Evolutionary conservation across 345 rosid genomes (phyloP).

Genomic region (Erysimum cheiranthoides): DNA sequence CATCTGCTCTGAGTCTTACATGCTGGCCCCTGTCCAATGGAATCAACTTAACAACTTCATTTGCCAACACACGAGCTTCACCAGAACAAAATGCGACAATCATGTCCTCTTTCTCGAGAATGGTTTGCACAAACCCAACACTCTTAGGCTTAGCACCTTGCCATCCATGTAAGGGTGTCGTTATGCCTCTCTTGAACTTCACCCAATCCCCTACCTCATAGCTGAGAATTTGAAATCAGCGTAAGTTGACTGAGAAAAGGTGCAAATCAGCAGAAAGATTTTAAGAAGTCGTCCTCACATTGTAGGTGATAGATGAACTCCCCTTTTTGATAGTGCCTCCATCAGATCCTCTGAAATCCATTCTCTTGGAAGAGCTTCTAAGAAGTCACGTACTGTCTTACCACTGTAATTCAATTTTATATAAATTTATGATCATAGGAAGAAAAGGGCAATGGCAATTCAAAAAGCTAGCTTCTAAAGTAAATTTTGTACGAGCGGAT

Average conservation of each 20-base stretch:
- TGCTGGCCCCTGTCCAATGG: slow-evolving; percentile 97
- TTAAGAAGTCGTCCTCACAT: slow-evolving; percentile 57
- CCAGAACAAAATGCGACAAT: slow-evolving; percentile 90
- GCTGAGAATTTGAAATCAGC: slow-evolving; percentile 50
- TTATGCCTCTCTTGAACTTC: slow-evolving; percentile 82
- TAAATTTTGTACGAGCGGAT: background rate
- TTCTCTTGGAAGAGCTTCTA: slow-evolving; percentile 97
- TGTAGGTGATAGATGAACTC: slow-evolving; percentile 88
- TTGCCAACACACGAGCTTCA: slow-evolving; percentile 80
- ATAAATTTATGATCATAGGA: slow-evolving; percentile 22
- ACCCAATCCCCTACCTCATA: slow-evolving; percentile 98
- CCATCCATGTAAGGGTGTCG: slow-evolving; percentile 83
- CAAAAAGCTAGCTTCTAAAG: slow-evolving; percentile 15
- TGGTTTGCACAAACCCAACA: slow-evolving; percentile 94
- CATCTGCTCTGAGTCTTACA: slow-evolving; percentile 76
- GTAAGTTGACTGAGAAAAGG: slow-evolving; percentile 16
- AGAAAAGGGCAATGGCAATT: slow-evolving; percentile 12
- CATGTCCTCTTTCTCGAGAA: slow-evolving; percentile 73
- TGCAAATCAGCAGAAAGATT: slow-evolving; percentile 30
- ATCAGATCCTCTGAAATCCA: slow-evolving; percentile 98
- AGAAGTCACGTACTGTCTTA: slow-evolving; percentile 81
- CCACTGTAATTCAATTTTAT: slow-evolving; percentile 63
- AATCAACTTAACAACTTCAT: slow-evolving; percentile 85
- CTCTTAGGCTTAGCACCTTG: slow-evolving; percentile 90
- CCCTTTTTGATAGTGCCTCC: slow-evolving; percentile 81